phyloP scores from a whole-genome alignment of 306 rosid genomes.

The Hippophae gyantsensis region DNA sequence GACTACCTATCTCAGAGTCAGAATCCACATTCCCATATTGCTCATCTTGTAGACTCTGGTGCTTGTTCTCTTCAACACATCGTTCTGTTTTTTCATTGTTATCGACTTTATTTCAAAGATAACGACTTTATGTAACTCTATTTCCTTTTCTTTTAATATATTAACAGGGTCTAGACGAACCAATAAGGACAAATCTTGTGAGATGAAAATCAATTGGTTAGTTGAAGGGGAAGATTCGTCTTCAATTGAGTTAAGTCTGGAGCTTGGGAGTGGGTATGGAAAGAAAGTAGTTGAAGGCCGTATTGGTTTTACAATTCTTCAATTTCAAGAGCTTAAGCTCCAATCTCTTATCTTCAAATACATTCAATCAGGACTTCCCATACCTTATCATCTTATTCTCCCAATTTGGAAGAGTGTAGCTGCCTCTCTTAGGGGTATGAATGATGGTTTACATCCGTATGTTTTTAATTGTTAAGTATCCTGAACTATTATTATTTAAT shows the following conservation, averaged over 20 bases:
- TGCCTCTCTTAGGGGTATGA: neutral
- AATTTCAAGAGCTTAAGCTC: conserved; percentile 15
- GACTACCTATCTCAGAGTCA: too few species aligned
- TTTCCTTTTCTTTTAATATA: too few species aligned
- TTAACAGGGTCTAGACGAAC: neutral
- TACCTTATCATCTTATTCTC: conserved; percentile 6
- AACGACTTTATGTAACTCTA: too few species aligned
- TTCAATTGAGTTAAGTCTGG: conserved; percentile 16
- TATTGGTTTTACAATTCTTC: conserved; percentile 9
- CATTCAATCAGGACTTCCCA: conserved; percentile 11
- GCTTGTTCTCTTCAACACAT: too few species aligned
- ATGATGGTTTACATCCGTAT: neutral
- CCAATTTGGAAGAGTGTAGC: conserved; percentile 13
- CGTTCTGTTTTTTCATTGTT: too few species aligned
- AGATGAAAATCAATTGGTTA: conserved; percentile 8
- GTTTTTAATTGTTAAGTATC: neutral
- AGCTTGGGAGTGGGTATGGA: conserved; percentile 18
- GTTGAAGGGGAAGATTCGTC: conserved; percentile 4
- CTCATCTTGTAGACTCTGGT: too few species aligned
- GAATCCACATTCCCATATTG: too few species aligned
- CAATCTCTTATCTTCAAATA: conserved; percentile 12
- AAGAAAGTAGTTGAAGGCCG: neutral
- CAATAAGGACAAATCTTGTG: neutral
- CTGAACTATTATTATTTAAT: neutral
- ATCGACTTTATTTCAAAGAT: too few species aligned